Evolutionary conservation across 192 early-diverging fungal genomes (phyloP).

Genomic region (Podochytrium sp.): DNA sequence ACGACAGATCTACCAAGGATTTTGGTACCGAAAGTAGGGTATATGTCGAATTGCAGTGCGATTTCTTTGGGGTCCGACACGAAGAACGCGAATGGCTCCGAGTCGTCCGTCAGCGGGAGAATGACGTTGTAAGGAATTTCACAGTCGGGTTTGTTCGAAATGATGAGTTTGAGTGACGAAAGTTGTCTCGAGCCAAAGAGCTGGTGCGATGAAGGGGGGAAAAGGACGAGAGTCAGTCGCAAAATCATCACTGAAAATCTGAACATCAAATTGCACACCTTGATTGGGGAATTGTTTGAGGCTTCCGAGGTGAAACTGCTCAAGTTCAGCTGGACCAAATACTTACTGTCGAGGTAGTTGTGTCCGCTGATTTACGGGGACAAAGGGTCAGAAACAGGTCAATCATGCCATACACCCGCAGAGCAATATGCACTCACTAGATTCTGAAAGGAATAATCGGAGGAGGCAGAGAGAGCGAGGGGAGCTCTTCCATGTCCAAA

Average conservation of each 20-base stretch:
- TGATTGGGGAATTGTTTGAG: slow-evolving; percentile 38
- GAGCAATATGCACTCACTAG: slow-evolving; percentile 75
- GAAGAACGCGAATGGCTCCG: slow-evolving; percentile 82
- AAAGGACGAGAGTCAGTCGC: background rate
- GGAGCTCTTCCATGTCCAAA: slow-evolving; percentile 87
- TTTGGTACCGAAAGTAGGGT: slow-evolving; percentile 96
- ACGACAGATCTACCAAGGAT: slow-evolving; percentile 87
- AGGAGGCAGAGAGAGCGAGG: slow-evolving; percentile 91
- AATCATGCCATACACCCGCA: background rate
- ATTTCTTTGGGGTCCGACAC: slow-evolving; percentile 69
- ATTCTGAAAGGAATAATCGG: slow-evolving; percentile 98
- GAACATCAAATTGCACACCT: too few species aligned
- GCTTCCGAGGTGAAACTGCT: slow-evolving; percentile 17
- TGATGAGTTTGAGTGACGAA: slow-evolving; percentile 81
- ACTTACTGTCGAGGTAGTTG: slow-evolving; percentile 91
- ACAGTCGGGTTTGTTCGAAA: slow-evolving; percentile 84
- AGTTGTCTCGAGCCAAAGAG: slow-evolving; percentile 54
- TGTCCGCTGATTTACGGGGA: slow-evolving; percentile 68
- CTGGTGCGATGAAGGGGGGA: background rate
- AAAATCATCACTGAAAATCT: background rate
- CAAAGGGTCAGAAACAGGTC: background rate
- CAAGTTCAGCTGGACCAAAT: slow-evolving; percentile 79
- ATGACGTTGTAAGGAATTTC: slow-evolving; percentile 91
- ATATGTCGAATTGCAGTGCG: slow-evolving; percentile 92
- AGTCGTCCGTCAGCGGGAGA: slow-evolving; percentile 83